Conservation (phyloP, 805 yeast species). For the Suhomyces sp. region DNA sequence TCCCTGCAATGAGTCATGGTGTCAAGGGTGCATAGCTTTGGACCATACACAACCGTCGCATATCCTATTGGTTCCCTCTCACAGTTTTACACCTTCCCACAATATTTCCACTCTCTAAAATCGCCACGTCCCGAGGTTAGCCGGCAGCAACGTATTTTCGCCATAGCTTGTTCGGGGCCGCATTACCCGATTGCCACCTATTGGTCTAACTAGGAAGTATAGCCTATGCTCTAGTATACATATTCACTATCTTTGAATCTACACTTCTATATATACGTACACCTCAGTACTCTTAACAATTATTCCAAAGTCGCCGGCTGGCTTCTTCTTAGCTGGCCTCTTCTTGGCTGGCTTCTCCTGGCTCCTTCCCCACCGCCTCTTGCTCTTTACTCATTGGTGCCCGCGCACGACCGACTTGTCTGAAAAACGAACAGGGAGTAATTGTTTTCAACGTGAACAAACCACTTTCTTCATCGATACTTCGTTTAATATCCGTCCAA, state of each 20-base stretch:
- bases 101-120: background rate
- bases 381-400: background rate
- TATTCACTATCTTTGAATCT: background rate
- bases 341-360: background rate
- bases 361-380: background rate
- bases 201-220: background rate
- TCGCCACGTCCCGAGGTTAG: background rate
- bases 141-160: background rate
- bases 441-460: background rate
- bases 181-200: background rate
- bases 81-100: background rate
- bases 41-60: background rate
- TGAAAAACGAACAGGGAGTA: conserved; percentile 5
- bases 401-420: conserved; percentile 1
- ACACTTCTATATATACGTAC: background rate
- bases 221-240: background rate
- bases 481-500: background rate
- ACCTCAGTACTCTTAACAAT: background rate
- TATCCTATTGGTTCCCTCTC: background rate
- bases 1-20: background rate
- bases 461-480: background rate
- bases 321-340: background rate
- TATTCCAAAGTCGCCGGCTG: background rate
- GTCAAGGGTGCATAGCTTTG: background rate
- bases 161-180: background rate